Evolutionary conservation across 2,329 filamentous ascomycete genomes (phyloP).

Genomic region (Arthrobotrys pseudoclavata): DNA sequence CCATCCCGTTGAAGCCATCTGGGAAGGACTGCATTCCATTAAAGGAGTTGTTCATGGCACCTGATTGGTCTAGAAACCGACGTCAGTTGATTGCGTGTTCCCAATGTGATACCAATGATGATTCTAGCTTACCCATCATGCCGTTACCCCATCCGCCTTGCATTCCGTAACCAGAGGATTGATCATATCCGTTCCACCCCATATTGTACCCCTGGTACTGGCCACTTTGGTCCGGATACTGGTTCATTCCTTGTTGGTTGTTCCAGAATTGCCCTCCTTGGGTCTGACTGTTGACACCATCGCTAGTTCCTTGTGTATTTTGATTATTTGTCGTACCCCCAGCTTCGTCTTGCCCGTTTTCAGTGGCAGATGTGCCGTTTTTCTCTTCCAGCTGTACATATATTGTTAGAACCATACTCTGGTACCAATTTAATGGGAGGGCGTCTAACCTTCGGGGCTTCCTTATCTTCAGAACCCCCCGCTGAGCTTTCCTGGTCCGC

Average conservation of each 20-base stretch:
- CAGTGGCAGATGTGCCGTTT: constrained; percentile 10
- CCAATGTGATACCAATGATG: background rate
- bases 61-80: constrained; percentile 39
- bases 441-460: constrained; percentile 33
- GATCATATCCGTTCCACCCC: constrained; percentile 61
- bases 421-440: background rate
- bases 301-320: constrained; percentile 31
- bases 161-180: constrained; percentile 61
- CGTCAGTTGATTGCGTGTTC: constrained; percentile 20
- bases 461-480: constrained; percentile 29
- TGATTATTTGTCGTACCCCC: constrained; percentile 17
- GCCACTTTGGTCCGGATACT: constrained; percentile 51
- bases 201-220: constrained; percentile 57
- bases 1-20: constrained; percentile 62
- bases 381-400: constrained; percentile 26
- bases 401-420: constrained; percentile 9
- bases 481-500: constrained; percentile 6
- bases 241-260: constrained; percentile 49
- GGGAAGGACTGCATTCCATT: constrained; percentile 59
- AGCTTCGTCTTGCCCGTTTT: constrained; percentile 19
- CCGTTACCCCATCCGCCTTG: constrained; percentile 62
- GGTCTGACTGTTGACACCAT: constrained; percentile 36
- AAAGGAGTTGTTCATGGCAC: constrained; percentile 59
- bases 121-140: constrained; percentile 54
- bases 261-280: constrained; percentile 50